Evolutionary conservation across 371 early-diverging fungal genomes (phyloP).

Genomic region (Saksenaea vasiformis): DNA sequence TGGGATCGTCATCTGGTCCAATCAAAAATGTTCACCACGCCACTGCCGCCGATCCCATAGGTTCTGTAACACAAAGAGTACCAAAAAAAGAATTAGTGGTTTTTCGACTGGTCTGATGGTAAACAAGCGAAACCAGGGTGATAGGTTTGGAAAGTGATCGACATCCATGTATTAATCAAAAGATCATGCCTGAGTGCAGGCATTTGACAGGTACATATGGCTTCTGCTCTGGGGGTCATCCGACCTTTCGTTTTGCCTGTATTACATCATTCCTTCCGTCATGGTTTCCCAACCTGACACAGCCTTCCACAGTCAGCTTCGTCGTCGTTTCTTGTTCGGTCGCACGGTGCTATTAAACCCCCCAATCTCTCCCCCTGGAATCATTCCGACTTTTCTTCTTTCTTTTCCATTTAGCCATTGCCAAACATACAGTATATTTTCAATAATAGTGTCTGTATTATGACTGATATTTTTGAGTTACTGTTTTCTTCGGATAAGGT

Average conservation of each 20-base stretch:
- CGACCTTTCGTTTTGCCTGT: background rate
- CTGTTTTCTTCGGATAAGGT: background rate
- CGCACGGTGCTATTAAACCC: background rate
- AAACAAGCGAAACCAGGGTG: background rate
- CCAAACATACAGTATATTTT: constrained; percentile 14
- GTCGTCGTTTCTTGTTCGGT: background rate
- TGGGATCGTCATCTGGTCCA: background rate
- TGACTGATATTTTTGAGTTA: background rate
- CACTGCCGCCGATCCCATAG: background rate
- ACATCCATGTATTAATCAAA: background rate
- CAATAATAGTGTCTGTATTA: background rate
- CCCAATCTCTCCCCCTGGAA: background rate
- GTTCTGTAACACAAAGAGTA: background rate
- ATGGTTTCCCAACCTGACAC: background rate
- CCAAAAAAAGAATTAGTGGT: background rate
- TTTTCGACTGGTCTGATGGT: constrained; percentile 1
- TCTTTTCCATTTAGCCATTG: constrained; percentile 7
- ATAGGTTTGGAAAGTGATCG: constrained; percentile 3
- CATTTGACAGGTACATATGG: background rate
- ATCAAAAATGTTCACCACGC: constrained; percentile 1
- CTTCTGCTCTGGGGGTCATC: too few relatives aligned
- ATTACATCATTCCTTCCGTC: background rate
- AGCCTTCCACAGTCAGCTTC: background rate
- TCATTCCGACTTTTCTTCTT: background rate
- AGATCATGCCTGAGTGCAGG: background rate